Evolutionary conservation across 257 asterid species (phyloP).

Genomic region (Ilex asprella): DNA sequence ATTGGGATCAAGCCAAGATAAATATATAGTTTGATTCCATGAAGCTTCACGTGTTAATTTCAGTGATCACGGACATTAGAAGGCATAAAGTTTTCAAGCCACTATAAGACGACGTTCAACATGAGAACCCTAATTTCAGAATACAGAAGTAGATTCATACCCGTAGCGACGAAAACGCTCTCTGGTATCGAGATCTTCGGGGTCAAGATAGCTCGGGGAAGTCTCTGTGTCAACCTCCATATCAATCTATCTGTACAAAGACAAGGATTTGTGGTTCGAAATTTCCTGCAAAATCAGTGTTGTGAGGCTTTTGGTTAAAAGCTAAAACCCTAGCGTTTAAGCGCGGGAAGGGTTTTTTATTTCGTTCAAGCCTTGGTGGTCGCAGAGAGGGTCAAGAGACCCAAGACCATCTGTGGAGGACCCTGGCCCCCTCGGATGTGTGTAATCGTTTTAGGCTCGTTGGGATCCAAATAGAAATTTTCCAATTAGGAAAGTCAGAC

Average conservation of each 20-base stretch:
- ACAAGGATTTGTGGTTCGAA: not conserved
- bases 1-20: not conserved
- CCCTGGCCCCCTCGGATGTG: no score
- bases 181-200: conserved; percentile 64
- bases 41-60: not conserved
- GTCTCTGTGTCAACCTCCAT: conserved; percentile 74
- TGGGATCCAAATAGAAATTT: no score
- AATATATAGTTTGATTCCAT: not conserved
- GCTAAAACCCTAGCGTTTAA: conserved; percentile 30
- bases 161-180: conserved; percentile 94
- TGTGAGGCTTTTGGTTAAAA: conserved; percentile 1
- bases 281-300: not conserved
- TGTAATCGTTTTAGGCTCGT: no score
- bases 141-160: conserved; percentile 23
- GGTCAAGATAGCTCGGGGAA: conserved; percentile 65
- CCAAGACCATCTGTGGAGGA: no score
- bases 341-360: conserved; percentile 36
- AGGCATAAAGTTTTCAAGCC: not conserved
- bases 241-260: conserved; percentile 4
- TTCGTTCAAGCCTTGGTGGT: not conserved
- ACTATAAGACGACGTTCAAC: not conserved
- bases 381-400: no score
- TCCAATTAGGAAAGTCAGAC: no score
- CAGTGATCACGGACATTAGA: not conserved
- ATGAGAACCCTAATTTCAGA: not conserved